Evolutionary conservation across 139 green algal species (phyloP), one percentile per base, ranked within the genome.

Genomic region (Ulvella scutata): DNA sequence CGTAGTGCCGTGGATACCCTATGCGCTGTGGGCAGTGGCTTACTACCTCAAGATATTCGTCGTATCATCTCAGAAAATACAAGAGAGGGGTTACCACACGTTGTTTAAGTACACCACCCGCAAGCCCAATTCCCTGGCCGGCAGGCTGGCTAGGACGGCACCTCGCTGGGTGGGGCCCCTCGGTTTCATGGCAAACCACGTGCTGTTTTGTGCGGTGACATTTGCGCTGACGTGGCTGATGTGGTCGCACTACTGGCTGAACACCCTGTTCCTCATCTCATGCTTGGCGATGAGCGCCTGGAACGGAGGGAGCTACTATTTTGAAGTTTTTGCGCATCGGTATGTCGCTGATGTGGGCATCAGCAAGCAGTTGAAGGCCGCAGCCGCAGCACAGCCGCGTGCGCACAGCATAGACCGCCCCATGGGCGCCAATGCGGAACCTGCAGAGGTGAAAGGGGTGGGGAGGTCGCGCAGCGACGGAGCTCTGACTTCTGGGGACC

Each of bases 11-110:
- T n/a, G 51, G 33, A 29, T 67, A 13, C 51, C 51, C n/a, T 85
- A 89, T 77, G 20, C 80, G 1, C 61, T 44, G 20, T 89, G 84
- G 84, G 78, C 82, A 23, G 20, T 75, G 6, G 1, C 81, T 0
- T 93, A 94, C 79, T 94, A 88, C 74, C 34, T 86, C 6, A 81
- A 89, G 79, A 84, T 94, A 34, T 94, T 94, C 43, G 79, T 93
- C 26, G 37, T 92, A 9, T 85, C 75, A 21, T 81, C 77, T 7
- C 60, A 83, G n/a, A 85, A 85, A 43, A 93, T 93, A 37, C 73
- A 87, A 76, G 29, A 80, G 34, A 43, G 78, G 10, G 74, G 75
- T 3, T 90, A 89, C 40, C 80, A 87, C 7, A 94, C 89, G 1
- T 81, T 94, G 10, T 94, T 89, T 80, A 83, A 82, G 34, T 87